phyloP scores from a whole-genome alignment of 768 basidiomycete species.

The Tulasnella sp. region DNA sequence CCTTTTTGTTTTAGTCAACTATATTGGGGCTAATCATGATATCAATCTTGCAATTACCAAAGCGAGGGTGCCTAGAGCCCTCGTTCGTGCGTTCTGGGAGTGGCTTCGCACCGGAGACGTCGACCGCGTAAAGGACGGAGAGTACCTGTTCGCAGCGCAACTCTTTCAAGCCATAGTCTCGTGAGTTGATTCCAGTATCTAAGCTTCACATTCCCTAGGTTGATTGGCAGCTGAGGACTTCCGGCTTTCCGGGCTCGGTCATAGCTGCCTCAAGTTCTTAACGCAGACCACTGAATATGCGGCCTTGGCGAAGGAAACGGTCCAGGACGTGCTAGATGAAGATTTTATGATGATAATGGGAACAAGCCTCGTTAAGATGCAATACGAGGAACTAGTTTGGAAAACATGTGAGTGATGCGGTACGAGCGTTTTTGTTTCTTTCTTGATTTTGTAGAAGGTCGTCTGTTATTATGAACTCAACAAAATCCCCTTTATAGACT shows the following conservation, averaged over 20 bases:
- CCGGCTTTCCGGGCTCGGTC: not conserved
- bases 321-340: not conserved
- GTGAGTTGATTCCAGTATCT: too few relatives aligned
- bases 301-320: not conserved
- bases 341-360: not conserved
- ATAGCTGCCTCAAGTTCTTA: not conserved
- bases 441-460: too few relatives aligned
- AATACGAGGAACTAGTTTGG: not conserved
- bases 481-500: too few relatives aligned
- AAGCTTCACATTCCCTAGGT: too few relatives aligned
- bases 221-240: not conserved
- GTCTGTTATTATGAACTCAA: too few relatives aligned
- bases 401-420: not conserved
- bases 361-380: not conserved
- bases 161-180: too few relatives aligned
- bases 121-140: not conserved
- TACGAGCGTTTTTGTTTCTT: too few relatives aligned
- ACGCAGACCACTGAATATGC: not conserved
- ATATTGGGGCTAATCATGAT: not conserved
- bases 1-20: not conserved
- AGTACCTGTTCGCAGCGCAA: not conserved
- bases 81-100: not conserved
- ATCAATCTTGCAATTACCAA: not conserved
- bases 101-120: not conserved
- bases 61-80: not conserved